Conservation (phyloP, 2,329 filamentous ascomycete species). For the Pyricularia sp. region DNA sequence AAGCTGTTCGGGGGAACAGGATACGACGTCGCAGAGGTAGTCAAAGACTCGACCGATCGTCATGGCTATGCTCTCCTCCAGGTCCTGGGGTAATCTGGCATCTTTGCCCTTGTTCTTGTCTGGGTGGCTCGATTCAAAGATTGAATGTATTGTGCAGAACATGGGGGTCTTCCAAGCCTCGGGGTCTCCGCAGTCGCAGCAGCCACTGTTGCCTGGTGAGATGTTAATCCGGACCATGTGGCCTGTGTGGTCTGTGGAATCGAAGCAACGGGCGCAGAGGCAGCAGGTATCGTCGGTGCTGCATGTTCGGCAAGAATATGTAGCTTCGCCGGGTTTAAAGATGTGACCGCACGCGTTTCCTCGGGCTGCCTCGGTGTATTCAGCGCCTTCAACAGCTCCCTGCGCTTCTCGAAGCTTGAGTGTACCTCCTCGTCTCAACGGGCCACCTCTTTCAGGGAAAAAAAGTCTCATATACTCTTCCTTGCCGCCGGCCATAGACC, state of each 20-base stretch:
- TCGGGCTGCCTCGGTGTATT: constrained; percentile 85
- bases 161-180: constrained; percentile 89
- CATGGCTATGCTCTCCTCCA: constrained; percentile 69
- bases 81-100: constrained; percentile 60
- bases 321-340: constrained; percentile 88
- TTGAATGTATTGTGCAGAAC: constrained; percentile 87
- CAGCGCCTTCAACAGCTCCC: constrained; percentile 84
- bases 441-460: constrained; percentile 65
- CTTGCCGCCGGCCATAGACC: constrained; percentile 70
- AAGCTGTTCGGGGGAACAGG: constrained; percentile 92
- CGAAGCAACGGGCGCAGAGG: constrained; percentile 88
- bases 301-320: constrained; percentile 90
- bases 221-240: constrained; percentile 77
- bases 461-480: constrained; percentile 67
- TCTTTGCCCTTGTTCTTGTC: constrained; percentile 54
- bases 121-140: constrained; percentile 31
- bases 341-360: constrained; percentile 97
- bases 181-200: constrained; percentile 93
- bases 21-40: constrained; percentile 96
- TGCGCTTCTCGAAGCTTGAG: constrained; percentile 83
- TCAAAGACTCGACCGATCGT: constrained; percentile 81
- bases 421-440: constrained; percentile 43
- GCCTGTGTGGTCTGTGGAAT: constrained; percentile 86
- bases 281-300: constrained; percentile 92
- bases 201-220: constrained; percentile 16